Percentiles rank a stretch among this genome's conserved stretches.
These are phyloP conservation scores for Talaromyces nanjingensis DNA, from an alignment of 495 filamentous ascomycete species.

Conservation along the genomic window DNA sequence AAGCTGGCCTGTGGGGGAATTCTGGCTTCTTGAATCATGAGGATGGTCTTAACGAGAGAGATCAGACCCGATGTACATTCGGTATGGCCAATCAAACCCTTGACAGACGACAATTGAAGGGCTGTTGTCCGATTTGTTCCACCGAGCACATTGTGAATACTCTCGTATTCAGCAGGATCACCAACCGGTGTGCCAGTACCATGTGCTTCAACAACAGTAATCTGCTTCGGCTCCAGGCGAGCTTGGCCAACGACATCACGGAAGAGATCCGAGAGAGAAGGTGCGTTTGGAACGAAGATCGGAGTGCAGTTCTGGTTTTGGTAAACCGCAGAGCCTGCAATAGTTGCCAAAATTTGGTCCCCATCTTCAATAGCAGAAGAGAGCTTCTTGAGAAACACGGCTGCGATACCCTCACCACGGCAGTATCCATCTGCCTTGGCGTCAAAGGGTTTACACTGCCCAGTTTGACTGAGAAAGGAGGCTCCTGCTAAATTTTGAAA, in stretches of 20 bases:
- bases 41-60: conserved; percentile 36
- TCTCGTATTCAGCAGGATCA: conserved; percentile 53
- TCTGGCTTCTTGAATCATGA: conserved; percentile 40
- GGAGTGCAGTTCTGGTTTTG: conserved; percentile 61
- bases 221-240: conserved; percentile 51
- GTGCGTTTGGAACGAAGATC: conserved; percentile 62
- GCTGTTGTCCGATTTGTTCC: conserved; percentile 14
- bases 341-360: conserved; percentile 56
- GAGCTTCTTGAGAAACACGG: conserved; percentile 60
- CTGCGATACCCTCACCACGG: conserved; percentile 60
- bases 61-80: conserved; percentile 43
- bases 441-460: conserved; percentile 64
- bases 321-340: conserved; percentile 55
- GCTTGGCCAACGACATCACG: conserved; percentile 48
- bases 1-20: conserved; percentile 39
- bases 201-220: conserved; percentile 71
- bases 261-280: conserved; percentile 55
- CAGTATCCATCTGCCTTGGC: conserved; percentile 67
- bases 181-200: conserved; percentile 67
- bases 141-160: conserved; percentile 29
- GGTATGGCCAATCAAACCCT: conserved; percentile 44
- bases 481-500: conserved; percentile 31
- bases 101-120: conserved; percentile 36
- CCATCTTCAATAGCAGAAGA: conserved; percentile 55
- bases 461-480: conserved; percentile 33